A percentile compares a stretch with the other conserved stretches of the same genome.
Conservation (phyloP, 2,329 filamentous ascomycete species). For the Fusarium lateritium region DNA sequence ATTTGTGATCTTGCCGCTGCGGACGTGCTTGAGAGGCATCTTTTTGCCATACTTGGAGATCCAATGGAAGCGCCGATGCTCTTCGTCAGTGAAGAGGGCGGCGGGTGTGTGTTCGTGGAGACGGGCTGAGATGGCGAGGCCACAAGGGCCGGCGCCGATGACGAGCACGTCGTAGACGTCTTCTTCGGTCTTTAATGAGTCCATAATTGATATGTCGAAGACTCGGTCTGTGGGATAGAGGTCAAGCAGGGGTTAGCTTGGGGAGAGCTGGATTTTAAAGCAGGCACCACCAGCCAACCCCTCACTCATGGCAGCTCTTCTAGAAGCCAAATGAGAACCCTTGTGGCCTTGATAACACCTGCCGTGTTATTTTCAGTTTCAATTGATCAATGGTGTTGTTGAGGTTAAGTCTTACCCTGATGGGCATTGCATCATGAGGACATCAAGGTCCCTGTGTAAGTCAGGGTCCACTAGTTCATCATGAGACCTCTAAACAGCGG, state of each 20-base stretch:
- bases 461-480: conserved; percentile 27
- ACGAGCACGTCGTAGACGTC: conserved; percentile 77
- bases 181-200: conserved; percentile 40
- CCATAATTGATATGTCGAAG: conserved; percentile 11
- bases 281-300: neutral
- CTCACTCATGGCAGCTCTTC: neutral
- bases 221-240: neutral
- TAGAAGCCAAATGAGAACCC: conserved; percentile 19
- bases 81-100: conserved; percentile 86
- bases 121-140: conserved; percentile 80
- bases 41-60: conserved; percentile 75
- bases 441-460: conserved; percentile 34
- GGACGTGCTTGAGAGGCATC: conserved; percentile 68
- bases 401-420: conserved; percentile 32
- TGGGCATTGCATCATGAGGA: conserved; percentile 42
- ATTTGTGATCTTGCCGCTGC: conserved; percentile 51
- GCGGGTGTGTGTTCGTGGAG: conserved; percentile 81
- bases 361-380: neutral
- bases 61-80: conserved; percentile 87
- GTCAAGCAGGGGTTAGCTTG: neutral
- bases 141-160: conserved; percentile 81
- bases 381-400: conserved; percentile 3
- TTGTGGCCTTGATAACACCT: neutral
- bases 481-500: conserved; percentile 5
- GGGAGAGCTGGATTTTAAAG: conserved; percentile 15